Evolutionary conservation across 2,329 filamentous ascomycete species (phyloP).

Genomic region (Teratosphaeria viscida): DNA sequence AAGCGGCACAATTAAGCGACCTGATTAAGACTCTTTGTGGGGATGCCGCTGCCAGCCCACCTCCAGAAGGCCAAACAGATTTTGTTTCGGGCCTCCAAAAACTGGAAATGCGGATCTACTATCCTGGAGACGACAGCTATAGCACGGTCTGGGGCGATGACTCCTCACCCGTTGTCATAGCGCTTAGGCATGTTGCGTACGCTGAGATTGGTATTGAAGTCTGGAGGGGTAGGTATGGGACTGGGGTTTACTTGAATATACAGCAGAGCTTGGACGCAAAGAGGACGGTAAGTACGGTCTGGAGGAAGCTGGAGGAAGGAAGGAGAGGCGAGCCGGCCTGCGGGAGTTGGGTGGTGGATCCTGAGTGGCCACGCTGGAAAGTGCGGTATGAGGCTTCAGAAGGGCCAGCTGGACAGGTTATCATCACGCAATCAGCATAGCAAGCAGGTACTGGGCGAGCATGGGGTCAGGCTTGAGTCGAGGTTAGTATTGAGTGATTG

Average conservation of each 20-base stretch:
- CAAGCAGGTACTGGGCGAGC: neutral
- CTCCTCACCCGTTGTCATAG: slow-evolving; percentile 26
- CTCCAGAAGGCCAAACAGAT: neutral
- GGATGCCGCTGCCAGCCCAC: slow-evolving; percentile 9
- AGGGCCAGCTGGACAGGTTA: neutral
- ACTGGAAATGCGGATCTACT: slow-evolving; percentile 31
- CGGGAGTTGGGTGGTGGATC: slow-evolving; percentile 23
- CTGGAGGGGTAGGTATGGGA: slow-evolving; percentile 23
- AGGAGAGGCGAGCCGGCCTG: slow-evolving; percentile 13
- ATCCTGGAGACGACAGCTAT: slow-evolving; percentile 29
- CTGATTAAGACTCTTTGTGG: slow-evolving; percentile 26
- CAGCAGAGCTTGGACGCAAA: slow-evolving; percentile 9
- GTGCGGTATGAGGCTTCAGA: neutral
- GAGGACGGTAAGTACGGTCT: slow-evolving; percentile 20
- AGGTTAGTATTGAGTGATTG: neutral
- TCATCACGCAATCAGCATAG: neutral
- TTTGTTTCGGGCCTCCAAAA: slow-evolving; percentile 13
- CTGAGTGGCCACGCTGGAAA: slow-evolving; percentile 20
- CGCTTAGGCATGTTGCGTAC: slow-evolving; percentile 27
- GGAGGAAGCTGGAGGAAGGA: slow-evolving; percentile 22
- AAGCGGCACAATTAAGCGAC: slow-evolving; percentile 22
- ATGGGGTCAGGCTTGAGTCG: neutral
- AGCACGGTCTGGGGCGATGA: slow-evolving; percentile 30
- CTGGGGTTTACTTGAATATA: slow-evolving; percentile 22
- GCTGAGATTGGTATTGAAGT: slow-evolving; percentile 29